Base-by-base conservation (phyloP, 2,329 filamentous ascomycete species). In the Colletotrichum gigasporum region DNA sequence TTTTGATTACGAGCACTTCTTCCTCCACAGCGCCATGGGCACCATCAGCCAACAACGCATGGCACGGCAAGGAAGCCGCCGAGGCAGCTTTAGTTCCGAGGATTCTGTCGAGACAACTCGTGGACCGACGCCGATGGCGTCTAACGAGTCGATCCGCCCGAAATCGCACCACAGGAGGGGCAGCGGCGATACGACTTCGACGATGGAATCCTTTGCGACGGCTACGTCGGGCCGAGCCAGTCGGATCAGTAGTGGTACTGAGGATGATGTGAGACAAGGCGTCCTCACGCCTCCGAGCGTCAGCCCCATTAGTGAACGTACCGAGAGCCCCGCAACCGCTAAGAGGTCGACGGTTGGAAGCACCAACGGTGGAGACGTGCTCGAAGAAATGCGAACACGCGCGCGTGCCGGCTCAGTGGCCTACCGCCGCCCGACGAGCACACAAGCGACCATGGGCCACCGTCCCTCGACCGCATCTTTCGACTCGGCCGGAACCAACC, bases 1-100 rank as follows among this genome's bases (percentile, higher is more conserved):
- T 1, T 98, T 98, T 72, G 95, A 98, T 75, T 98, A 98, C 67
- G 92, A 97, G 75, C 90, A 97, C 74, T 97, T 97, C 79, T 97
- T 97, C 76, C 83, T 97, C 12, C 94, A 97, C 75, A 97, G 93
- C 69, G 93, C 94, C 10, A 90, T 97, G 85, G 94, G 93, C 5
- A 93, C 86, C 2, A 90, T 93, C 72, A 89, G 85, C 69, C 81
- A 84, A 62, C 80, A 81, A 64, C 78, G 80, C n/a, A 76, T 84
- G 62, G 74, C 73, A 5, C 75, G 79, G 37, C 77, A 81, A 59
- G 76, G 71, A 5, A 87, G 87, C 69, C 76, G 73, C 41, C 56
- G 56, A 8, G 81, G 79, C 51, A 90, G 88, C 71, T 83, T 80
- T 63, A 83, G 79, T 69, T 90, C 88, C 0, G 85, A 87, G 41